Base-by-base conservation (phyloP, 345 rosid genomes). In the Eucalyptus tenuipes region DNA sequence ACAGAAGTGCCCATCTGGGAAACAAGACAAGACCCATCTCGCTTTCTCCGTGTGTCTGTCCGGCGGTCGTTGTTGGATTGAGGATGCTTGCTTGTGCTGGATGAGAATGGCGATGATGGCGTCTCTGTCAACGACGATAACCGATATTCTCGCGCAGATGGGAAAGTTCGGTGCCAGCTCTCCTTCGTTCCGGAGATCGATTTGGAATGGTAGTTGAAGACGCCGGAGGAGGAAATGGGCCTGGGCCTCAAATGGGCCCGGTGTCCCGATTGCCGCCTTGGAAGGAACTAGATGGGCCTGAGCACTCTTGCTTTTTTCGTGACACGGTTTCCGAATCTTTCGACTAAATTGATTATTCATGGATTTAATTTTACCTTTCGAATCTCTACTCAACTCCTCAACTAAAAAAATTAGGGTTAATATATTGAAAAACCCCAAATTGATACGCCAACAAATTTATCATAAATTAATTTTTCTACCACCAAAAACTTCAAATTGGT, bases 171-270 rank as follows among this genome's bases (percentile, higher is more conserved):
- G 47, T 20, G 24, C 47, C 47, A 20, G 47, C 13, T 75, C 47
- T 75, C 81, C 81, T 40, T 9, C 44, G 25, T 10, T 71, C 29
- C 29, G 20, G 29, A 75, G 47, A 3, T 75, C 5, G 47, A 2
- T 52, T 85, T 53, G 86, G 91, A 90, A 90, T 75, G 91, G 88
- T 88, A 55, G 91, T 85, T 90, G 89, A 42, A 61, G 88, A 48
- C 47, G 27, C 31, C 10, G 13, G 13, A 13, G 5, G 61, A 55
- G 13, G 0, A 61, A 61, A 29, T 61, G 66, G 66, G 66, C 66
- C 66, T 25, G 66, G n/a, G 31, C 31, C 64, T 25, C 16, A 15
- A 25, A 11, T 59, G 68, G 68, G 68, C 68, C 68, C 14, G 7
- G 33, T 27, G 68, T 61, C 33, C 17, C 15, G 57, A 1, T 12